Conservation (phyloP, 768 basidiomycete genomes). For the Tubosaeta sp. region DNA sequence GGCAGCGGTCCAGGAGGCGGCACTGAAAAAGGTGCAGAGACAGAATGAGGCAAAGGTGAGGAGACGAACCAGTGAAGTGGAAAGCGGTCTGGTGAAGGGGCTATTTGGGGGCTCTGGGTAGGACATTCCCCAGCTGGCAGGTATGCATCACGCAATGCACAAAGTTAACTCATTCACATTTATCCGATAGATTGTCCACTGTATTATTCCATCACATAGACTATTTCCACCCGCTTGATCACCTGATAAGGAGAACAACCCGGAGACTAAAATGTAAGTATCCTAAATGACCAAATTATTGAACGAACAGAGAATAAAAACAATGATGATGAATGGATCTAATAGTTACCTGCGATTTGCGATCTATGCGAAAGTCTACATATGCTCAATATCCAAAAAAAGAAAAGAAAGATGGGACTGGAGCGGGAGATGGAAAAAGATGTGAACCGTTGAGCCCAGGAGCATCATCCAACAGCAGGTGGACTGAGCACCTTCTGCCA, state of each 20-base stretch:
- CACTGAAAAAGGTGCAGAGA: constrained; percentile 5
- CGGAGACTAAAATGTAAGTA: constrained; percentile 1
- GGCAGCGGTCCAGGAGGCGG: constrained; percentile 5
- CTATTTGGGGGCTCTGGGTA: constrained; percentile 13
- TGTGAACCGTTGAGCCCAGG: not conserved
- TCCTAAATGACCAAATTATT: not conserved
- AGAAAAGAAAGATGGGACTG: not conserved
- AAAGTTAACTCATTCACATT: not conserved
- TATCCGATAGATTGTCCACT: not conserved
- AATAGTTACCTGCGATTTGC: not conserved
- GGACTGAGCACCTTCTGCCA: constrained; percentile 29
- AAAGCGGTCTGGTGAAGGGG: constrained; percentile 14
- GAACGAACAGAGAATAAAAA: not conserved
- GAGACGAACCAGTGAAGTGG: not conserved
- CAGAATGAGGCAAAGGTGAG: constrained; percentile 3
- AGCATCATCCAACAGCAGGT: constrained; percentile 9
- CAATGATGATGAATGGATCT: not conserved
- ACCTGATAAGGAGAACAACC: not conserved
- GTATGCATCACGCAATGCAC: not conserved
- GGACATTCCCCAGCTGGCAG: not conserved
- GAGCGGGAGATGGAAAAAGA: not conserved
- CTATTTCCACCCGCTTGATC: not conserved
- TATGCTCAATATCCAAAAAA: constrained; percentile 1
- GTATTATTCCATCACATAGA: constrained; percentile 2
- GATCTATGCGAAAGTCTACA: not conserved